Percentiles rank a stretch among this genome's conserved stretches.
These are phyloP conservation scores for Yamadazyma akitaensis DNA, from an alignment of 805 yeast genomes.

Conservation along the genomic window DNA sequence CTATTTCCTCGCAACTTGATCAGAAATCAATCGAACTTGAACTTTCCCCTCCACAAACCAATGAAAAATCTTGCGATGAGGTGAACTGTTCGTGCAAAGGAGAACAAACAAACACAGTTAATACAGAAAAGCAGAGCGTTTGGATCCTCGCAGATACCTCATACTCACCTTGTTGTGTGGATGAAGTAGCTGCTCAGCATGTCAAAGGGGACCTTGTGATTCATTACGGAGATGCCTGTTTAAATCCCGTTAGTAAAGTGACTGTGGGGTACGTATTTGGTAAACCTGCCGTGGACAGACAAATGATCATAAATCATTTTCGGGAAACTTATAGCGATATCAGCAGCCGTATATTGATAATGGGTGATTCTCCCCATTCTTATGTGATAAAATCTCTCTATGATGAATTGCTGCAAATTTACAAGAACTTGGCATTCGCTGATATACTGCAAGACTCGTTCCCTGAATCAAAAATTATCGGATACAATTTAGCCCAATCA, in stretches of 20 bases:
- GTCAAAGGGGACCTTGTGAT: slow-evolving; percentile 79
- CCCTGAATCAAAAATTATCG: slow-evolving; percentile 41
- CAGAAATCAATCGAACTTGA: background rate
- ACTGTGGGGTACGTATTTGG: slow-evolving; percentile 82
- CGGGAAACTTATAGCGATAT: slow-evolving; percentile 31
- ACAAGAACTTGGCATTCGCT: slow-evolving; percentile 29
- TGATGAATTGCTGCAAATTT: slow-evolving; percentile 25
- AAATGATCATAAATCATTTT: slow-evolving; percentile 37
- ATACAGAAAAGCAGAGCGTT: slow-evolving; percentile 5
- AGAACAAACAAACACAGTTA: background rate
- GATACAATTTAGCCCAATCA: slow-evolving; percentile 27
- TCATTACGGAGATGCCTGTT: slow-evolving; percentile 94
- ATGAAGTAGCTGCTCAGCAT: slow-evolving; percentile 95
- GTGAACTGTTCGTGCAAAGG: background rate
- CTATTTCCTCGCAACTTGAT: background rate
- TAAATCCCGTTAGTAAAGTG: slow-evolving; percentile 71
- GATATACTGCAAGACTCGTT: slow-evolving; percentile 27
- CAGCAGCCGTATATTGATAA: slow-evolving; percentile 50
- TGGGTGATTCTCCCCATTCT: slow-evolving; percentile 74
- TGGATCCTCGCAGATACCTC: slow-evolving; percentile 96
- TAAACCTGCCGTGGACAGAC: slow-evolving; percentile 51
- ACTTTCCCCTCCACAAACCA: background rate
- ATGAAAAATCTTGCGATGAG: background rate
- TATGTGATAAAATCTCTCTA: slow-evolving; percentile 41
- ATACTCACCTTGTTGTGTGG: slow-evolving; percentile 92